Conservation (phyloP, 768 basidiomycete species). For the Kwoniella sp. region DNA sequence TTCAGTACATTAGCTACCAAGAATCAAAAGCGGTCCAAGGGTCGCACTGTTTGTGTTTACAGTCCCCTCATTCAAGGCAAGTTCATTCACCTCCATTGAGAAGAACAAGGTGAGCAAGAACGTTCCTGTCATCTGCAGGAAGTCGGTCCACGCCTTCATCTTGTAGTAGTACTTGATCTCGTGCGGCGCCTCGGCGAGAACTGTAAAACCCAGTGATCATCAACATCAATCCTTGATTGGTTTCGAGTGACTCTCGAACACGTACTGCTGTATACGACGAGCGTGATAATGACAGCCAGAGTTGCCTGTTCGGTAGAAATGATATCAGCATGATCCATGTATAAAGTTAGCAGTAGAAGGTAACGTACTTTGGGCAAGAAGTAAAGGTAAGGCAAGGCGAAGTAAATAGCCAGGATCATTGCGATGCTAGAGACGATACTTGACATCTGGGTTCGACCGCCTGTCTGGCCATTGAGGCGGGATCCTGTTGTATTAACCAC, state of each 20-base stretch:
- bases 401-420: constrained; percentile 82
- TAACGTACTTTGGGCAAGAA: constrained; percentile 84
- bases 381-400: constrained; percentile 80
- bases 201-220: constrained; percentile 10
- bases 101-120: constrained; percentile 85
- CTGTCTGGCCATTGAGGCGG: constrained; percentile 85
- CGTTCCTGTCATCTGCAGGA: constrained; percentile 81
- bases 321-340: no score
- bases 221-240: background rate
- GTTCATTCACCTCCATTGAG: constrained; percentile 68
- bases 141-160: constrained; percentile 90
- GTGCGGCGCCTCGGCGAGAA: constrained; percentile 64
- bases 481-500: constrained; percentile 56
- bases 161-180: constrained; percentile 82
- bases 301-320: constrained; percentile 31
- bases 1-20: background rate
- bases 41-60: no score
- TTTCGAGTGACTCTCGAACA: background rate
- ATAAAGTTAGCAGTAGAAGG: no score
- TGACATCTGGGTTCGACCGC: constrained; percentile 80
- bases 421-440: constrained; percentile 73
- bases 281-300: constrained; percentile 65
- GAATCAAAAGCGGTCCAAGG: no score
- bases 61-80: no score
- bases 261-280: constrained; percentile 75